phyloP scores from a whole-genome alignment of 331 rosid species.

The Acacia pycnantha region DNA sequence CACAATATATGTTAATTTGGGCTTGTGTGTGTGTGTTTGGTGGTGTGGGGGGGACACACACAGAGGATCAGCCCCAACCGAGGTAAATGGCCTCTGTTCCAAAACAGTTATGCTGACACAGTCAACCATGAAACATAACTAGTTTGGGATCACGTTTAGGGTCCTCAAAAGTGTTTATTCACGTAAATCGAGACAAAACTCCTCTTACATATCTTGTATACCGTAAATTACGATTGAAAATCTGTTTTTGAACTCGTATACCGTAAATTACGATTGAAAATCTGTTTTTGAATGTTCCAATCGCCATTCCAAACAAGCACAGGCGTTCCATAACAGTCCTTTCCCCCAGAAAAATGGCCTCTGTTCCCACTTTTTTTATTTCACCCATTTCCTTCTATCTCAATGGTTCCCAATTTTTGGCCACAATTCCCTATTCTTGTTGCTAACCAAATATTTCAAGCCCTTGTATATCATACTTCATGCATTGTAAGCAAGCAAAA shows the following conservation, averaged over 20 bases:
- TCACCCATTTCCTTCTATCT: neutral
- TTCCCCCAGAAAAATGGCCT: neutral
- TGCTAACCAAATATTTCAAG: constrained; percentile 6
- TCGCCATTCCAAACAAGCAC: too few species aligned
- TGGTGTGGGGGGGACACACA: too few species aligned
- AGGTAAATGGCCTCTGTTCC: neutral
- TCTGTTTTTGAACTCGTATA: too few species aligned
- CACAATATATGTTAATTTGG: neutral
- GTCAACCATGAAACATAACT: neutral
- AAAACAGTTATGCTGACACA: neutral
- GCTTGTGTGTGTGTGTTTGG: too few species aligned
- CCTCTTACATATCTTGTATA: too few species aligned
- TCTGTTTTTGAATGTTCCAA: too few species aligned
- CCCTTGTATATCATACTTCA: neutral
- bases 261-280: too few species aligned
- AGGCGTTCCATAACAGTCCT: neutral
- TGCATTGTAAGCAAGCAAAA: neutral
- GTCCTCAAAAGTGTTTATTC: too few species aligned
- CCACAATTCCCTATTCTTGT: constrained; percentile 22
- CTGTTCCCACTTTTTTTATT: neutral
- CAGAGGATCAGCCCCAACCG: neutral
- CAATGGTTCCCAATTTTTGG: constrained; percentile 1
- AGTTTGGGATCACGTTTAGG: too few species aligned
- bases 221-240: too few species aligned
- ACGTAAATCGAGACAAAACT: too few species aligned